Evolutionary conservation across 2,329 filamentous ascomycete genomes (phyloP).

Genomic region (Hypoxylon sp.): DNA sequence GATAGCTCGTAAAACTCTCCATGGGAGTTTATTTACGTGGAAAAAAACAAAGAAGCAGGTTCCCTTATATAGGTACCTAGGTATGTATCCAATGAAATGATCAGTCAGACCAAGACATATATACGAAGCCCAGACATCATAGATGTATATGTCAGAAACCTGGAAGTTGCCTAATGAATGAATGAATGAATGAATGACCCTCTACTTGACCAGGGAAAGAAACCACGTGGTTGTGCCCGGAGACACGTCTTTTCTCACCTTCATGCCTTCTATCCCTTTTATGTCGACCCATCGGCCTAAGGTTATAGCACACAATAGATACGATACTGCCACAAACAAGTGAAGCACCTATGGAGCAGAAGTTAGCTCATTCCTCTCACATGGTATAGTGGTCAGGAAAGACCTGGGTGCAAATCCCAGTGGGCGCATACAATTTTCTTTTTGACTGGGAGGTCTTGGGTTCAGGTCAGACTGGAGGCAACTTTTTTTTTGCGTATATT

Average conservation of each 20-base stretch:
- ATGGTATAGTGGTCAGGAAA: slow-evolving; percentile 1
- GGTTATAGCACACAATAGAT: background rate
- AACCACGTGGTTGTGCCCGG: background rate
- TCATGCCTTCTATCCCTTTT: background rate
- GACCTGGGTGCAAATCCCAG: slow-evolving; percentile 22
- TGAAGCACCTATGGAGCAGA: slow-evolving; percentile 10
- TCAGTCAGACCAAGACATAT: no score
- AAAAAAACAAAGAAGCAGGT: background rate
- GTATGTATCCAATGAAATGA: no score
- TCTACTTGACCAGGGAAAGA: no score
- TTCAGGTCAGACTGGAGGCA: background rate
- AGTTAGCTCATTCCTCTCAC: slow-evolving; percentile 17
- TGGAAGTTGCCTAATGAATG: no score
- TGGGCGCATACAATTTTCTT: background rate
- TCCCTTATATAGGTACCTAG: background rate
- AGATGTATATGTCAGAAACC: no score
- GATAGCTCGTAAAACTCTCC: no score
- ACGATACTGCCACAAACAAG: background rate
- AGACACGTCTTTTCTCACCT: background rate
- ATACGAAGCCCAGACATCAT: no score
- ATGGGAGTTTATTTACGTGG: background rate
- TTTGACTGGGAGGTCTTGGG: background rate
- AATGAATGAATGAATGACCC: no score
- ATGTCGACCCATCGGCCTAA: background rate
- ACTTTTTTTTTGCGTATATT: background rate